phyloP scores from a whole-genome alignment of 306 rosid species.

The Malus orientalis region DNA sequence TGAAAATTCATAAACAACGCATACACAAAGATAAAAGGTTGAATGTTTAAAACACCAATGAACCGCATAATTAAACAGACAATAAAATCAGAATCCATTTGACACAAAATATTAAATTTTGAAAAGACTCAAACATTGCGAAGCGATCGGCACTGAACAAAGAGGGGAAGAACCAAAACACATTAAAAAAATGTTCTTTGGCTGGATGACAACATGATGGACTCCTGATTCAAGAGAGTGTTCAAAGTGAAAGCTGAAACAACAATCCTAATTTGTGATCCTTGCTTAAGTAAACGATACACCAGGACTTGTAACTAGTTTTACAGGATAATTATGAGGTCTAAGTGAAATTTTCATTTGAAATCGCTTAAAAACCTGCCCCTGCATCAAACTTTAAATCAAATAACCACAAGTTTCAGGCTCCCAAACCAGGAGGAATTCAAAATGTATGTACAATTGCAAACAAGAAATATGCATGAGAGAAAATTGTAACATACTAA shows the following conservation, averaged over 20 bases:
- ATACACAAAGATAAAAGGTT: neutral
- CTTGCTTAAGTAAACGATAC: neutral
- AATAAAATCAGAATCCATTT: neutral
- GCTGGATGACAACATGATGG: neutral
- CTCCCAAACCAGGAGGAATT: neutral
- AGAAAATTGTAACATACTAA: neutral
- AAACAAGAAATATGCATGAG: neutral
- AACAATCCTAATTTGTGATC: neutral
- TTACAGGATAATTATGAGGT: no score
- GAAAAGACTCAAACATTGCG: neutral
- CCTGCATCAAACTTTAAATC: neutral
- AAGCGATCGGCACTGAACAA: neutral
- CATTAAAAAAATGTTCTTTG: neutral
- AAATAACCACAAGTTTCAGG: neutral
- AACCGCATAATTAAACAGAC: neutral
- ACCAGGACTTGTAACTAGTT: neutral
- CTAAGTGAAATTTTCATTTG: no score
- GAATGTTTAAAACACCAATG: neutral
- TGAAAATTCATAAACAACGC: neutral
- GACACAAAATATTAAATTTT: neutral
- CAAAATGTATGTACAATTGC: neutral
- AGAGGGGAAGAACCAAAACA: neutral
- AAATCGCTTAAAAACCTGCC: neutral
- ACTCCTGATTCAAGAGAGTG: neutral
- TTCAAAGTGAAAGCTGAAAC: neutral